These are phyloP conservation scores for Fusarium kyushuense DNA, from an alignment of 2,329 filamentous ascomycete genomes.

Conservation along the genomic window DNA sequence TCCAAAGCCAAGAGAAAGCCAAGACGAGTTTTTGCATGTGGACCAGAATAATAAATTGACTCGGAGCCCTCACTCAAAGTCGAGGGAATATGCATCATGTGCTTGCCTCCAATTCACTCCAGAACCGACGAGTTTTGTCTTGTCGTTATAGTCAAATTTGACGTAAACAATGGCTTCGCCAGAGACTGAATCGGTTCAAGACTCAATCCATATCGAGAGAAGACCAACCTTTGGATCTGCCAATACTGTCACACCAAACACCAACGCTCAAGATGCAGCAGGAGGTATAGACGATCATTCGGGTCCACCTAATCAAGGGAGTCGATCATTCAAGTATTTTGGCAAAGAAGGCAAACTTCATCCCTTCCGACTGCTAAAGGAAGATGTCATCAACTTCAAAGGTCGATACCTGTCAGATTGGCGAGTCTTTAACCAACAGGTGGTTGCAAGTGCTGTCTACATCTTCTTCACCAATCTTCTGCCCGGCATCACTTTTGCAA, in stretches of 20 bases:
- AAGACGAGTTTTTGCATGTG: slow-evolving; percentile 6
- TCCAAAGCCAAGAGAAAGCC: slow-evolving; percentile 23
- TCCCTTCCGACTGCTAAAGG: slow-evolving; percentile 65
- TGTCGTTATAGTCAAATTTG: background rate
- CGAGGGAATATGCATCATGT: slow-evolving; percentile 12
- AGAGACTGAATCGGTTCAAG: background rate
- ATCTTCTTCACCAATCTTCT: slow-evolving; percentile 76
- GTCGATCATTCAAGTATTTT: slow-evolving; percentile 42
- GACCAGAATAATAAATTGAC: slow-evolving; percentile 15
- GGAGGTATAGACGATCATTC: background rate
- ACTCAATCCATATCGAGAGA: slow-evolving; percentile 19
- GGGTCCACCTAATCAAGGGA: background rate
- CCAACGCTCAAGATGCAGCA: slow-evolving; percentile 10
- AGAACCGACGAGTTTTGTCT: background rate
- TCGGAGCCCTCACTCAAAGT: background rate
- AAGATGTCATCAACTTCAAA: slow-evolving; percentile 61
- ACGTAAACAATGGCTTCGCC: slow-evolving; percentile 21
- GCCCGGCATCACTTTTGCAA: slow-evolving; percentile 75
- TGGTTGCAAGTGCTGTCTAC: slow-evolving; percentile 73
- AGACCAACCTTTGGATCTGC: slow-evolving; percentile 22
- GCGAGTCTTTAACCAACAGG: slow-evolving; percentile 71
- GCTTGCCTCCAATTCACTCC: background rate
- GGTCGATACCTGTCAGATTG: slow-evolving; percentile 65
- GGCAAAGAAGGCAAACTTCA: slow-evolving; percentile 58
- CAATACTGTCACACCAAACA: slow-evolving; percentile 21